A percentile compares a stretch with the other conserved stretches of the same genome.
These are phyloP conservation scores for Symbiodinium natans DNA, from an alignment of 73 alveolate species.

Conservation along the genomic window DNA sequence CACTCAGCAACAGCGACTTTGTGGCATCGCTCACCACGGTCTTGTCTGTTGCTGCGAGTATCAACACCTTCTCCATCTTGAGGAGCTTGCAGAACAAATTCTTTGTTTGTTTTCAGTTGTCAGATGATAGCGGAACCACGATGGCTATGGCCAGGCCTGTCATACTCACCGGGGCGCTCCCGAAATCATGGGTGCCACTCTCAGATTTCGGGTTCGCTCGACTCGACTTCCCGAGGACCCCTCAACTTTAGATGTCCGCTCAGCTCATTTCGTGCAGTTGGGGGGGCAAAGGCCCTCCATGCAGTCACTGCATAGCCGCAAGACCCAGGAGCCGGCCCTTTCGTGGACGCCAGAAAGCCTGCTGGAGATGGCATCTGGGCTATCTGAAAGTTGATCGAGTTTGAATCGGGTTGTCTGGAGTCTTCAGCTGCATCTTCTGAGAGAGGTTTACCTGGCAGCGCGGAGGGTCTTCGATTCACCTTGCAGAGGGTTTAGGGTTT, in stretches of 20 bases:
- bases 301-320: neutral
- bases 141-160: conserved; percentile 61
- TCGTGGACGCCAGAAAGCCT: conserved; percentile 74
- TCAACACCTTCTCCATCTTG: too few relatives aligned
- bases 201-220: neutral
- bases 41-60: too few relatives aligned
- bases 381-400: too few relatives aligned
- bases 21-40: too few relatives aligned
- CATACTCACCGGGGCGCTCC: conserved; percentile 42
- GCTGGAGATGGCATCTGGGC: conserved; percentile 44
- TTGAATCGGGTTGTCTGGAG: too few relatives aligned
- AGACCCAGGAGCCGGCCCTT: conserved; percentile 19
- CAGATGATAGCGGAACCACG: too few relatives aligned
- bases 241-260: neutral
- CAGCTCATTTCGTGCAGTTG: neutral
- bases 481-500: too few relatives aligned
- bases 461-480: too few relatives aligned
- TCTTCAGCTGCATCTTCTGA: too few relatives aligned
- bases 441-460: neutral
- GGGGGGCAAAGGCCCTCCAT: neutral
- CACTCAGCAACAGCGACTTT: too few relatives aligned
- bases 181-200: conserved; percentile 7
- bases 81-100: too few relatives aligned
- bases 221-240: neutral
- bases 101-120: too few relatives aligned